A percentile compares a stretch with the other conserved stretches of the same genome.
Conservation (phyloP, 1,284 basidiomycete species). For the Boletus semigastroideus region DNA sequence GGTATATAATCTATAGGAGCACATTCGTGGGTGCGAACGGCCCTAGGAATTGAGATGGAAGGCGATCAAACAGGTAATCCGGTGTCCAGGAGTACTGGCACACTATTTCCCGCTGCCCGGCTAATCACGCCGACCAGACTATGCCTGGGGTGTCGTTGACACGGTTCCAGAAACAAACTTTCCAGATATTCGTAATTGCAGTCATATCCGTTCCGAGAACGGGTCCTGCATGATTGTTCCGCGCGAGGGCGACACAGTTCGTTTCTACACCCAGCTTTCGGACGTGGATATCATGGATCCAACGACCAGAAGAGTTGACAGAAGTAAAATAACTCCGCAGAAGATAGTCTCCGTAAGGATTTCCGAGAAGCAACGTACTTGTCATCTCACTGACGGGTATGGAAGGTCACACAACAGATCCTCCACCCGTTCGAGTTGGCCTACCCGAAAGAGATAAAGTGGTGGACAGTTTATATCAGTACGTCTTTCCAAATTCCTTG, state of each 20-base stretch:
- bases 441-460: conserved; percentile 59
- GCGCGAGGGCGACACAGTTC: conserved; percentile 67
- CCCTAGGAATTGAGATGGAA: conserved; percentile 3
- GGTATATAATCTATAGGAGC: conserved; percentile 47
- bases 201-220: conserved; percentile 58
- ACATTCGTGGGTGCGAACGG: conserved; percentile 69
- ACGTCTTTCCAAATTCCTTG: conserved; percentile 18
- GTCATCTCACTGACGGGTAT: neutral
- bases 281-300: conserved; percentile 47
- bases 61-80: conserved; percentile 8
- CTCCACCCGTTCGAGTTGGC: conserved; percentile 68
- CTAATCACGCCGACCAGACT: conserved; percentile 41
- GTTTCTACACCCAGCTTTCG: conserved; percentile 75
- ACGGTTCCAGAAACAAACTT: conserved; percentile 73
- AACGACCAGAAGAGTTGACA: conserved; percentile 55
- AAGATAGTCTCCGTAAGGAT: conserved; percentile 56
- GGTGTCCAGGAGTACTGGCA: neutral
- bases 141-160: conserved; percentile 80
- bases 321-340: conserved; percentile 56
- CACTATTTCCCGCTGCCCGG: neutral
- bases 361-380: conserved; percentile 19
- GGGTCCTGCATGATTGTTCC: conserved; percentile 72
- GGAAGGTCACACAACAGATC: conserved; percentile 59
- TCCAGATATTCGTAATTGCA: conserved; percentile 75
- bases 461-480: conserved; percentile 83